These are phyloP conservation scores for Hyphodiscus hymeniophilus DNA, from an alignment of 495 filamentous ascomycete species.

Conservation along the genomic window DNA sequence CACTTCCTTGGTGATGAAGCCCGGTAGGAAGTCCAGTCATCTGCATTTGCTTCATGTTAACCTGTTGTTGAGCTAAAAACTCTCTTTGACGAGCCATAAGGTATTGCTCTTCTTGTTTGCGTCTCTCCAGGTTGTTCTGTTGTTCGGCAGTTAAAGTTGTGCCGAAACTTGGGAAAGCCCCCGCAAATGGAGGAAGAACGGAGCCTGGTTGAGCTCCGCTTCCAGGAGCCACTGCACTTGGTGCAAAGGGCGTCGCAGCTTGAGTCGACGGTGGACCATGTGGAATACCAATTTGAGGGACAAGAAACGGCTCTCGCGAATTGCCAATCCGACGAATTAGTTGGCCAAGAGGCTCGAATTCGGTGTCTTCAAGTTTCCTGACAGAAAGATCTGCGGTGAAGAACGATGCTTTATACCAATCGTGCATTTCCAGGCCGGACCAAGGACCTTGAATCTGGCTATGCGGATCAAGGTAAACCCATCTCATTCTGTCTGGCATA, in stretches of 20 bases:
- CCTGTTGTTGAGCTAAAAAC: constrained; percentile 78
- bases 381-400: constrained; percentile 91
- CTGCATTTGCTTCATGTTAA: constrained; percentile 66
- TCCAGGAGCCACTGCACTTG: constrained; percentile 35
- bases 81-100: constrained; percentile 92
- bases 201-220: constrained; percentile 42
- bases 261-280: constrained; percentile 58
- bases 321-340: constrained; percentile 95
- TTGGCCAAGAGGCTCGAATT: constrained; percentile 94
- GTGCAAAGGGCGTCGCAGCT: constrained; percentile 29
- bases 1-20: constrained; percentile 88
- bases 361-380: constrained; percentile 83
- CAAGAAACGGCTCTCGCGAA: constrained; percentile 92
- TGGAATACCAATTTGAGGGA: constrained; percentile 90
- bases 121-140: constrained; percentile 89
- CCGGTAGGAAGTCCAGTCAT: constrained; percentile 50
- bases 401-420: constrained; percentile 98
- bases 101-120: constrained; percentile 98
- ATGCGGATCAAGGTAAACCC: constrained; percentile 95
- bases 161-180: constrained; percentile 93
- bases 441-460: constrained; percentile 89
- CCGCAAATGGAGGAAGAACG: constrained; percentile 90
- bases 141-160: constrained; percentile 94
- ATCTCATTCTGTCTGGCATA: constrained; percentile 98
- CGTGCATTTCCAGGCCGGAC: constrained; percentile 96